phyloP scores from a whole-genome alignment of 2,329 filamentous ascomycete genomes.

The Scortechinia acanthostroma region DNA sequence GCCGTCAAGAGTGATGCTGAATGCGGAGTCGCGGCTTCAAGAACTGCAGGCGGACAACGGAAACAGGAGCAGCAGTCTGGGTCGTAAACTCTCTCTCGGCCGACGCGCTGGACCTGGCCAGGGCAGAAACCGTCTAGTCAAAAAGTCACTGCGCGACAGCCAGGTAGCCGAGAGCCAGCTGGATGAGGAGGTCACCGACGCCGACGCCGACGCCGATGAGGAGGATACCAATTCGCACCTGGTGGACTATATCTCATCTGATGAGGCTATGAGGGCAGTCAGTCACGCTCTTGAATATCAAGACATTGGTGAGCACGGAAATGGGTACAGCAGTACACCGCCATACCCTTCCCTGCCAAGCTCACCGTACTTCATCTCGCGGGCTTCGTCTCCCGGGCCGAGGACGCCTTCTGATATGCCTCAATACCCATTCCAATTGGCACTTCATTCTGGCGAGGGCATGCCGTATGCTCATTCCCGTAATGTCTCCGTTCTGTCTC shows the following conservation, averaged over 20 bases:
- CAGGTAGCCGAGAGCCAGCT: conserved; percentile 5
- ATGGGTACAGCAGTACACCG: neutral
- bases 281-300: neutral
- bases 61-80: conserved; percentile 3
- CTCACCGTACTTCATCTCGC: neutral
- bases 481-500: conserved; percentile 29
- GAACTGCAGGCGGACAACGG: conserved; percentile 3
- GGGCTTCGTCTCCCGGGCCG: neutral
- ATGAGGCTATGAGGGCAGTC: neutral
- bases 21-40: neutral
- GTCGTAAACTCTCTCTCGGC: conserved; percentile 8
- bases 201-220: neutral
- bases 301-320: neutral
- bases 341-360: neutral
- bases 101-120: conserved; percentile 9
- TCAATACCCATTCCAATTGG: too few species aligned
- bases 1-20: neutral
- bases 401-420: too few species aligned
- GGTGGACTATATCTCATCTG: neutral
- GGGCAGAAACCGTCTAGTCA: conserved; percentile 8
- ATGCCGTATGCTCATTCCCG: conserved; percentile 6
- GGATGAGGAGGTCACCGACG: neutral
- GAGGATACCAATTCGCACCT: neutral
- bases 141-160: conserved; percentile 5
- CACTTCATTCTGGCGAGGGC: conserved; percentile 5